A percentile compares a stretch with the other conserved stretches of the same genome.
Evolutionary conservation across 176 grass and related monocot genomes (phyloP).

Genomic region (Sorghum bicolor): Sorghum_bicolor_NCBIv3 NC_012871.2:62500001-62500500

Average conservation of each 20-base stretch:
- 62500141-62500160: constrained; percentile 70
- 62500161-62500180: constrained; percentile 89
- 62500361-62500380: neutral
- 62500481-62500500: too few species aligned
- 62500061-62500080: constrained; percentile 96
- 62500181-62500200: constrained; percentile 91
- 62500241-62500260: constrained; percentile 94
- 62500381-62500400: neutral
- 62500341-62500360: constrained; percentile 8
- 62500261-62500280: constrained; percentile 86
- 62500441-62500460: neutral
- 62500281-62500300: constrained; percentile 79
- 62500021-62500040: constrained; percentile 6
- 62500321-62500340: neutral
- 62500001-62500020: neutral
- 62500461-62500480: constrained; percentile 7
- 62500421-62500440: neutral
- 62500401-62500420: neutral
- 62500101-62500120: constrained; percentile 94
- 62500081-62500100: constrained; percentile 90
- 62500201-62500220: constrained; percentile 88
- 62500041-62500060: constrained; percentile 32
- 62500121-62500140: constrained; percentile 82
- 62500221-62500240: constrained; percentile 86
- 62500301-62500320: constrained; percentile 38